Evolutionary conservation across 129 eudicot genomes (phyloP).

Genomic region (sunflower (Helianthus annuus)): HanXRQr2.0-SUNRISE NC_035436.2:91225351-91225850

Average conservation of each 20-base stretch:
- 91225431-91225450: constrained; percentile 21
- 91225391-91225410: neutral
- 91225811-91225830: constrained; percentile 52
- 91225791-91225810: constrained; percentile 56
- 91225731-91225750: constrained; percentile 47
- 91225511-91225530: constrained; percentile 49
- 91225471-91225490: constrained; percentile 47
- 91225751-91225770: constrained; percentile 44
- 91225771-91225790: constrained; percentile 45
- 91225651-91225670: constrained; percentile 58
- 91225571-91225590: constrained; percentile 54
- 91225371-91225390: too few relatives aligned
- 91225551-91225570: constrained; percentile 45
- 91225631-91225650: constrained; percentile 43
- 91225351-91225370: neutral
- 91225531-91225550: constrained; percentile 56
- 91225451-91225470: constrained; percentile 17
- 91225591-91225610: constrained; percentile 46
- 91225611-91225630: constrained; percentile 46
- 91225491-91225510: constrained; percentile 51
- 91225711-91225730: constrained; percentile 47
- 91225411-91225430: constrained; percentile 15
- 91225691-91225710: constrained; percentile 47
- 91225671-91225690: constrained; percentile 45
- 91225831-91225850: constrained; percentile 38